These are phyloP conservation scores for Didymella segeticola DNA, from an alignment of 2,329 filamentous ascomycete species.

Conservation along the genomic window DNA sequence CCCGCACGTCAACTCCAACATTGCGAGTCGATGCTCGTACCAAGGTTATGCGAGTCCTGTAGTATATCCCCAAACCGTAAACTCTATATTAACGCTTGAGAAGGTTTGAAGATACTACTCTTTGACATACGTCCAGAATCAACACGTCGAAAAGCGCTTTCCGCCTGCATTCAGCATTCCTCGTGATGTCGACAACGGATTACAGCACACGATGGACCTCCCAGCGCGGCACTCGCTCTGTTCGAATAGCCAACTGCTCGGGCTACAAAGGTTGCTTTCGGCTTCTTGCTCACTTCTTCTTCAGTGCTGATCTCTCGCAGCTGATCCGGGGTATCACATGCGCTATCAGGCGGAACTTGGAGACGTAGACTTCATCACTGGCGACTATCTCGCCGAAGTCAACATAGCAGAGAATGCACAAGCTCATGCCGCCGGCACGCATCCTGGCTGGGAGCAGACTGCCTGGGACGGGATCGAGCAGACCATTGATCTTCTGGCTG, in stretches of 20 bases:
- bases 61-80: too few species aligned
- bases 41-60: background rate
- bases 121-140: background rate
- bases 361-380: constrained; percentile 51
- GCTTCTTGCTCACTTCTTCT: background rate
- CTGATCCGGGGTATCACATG: constrained; percentile 50
- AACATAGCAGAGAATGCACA: constrained; percentile 57
- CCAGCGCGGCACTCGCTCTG: constrained; percentile 39
- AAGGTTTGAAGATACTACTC: too few species aligned
- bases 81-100: too few species aligned
- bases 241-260: constrained; percentile 50
- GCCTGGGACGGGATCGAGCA: constrained; percentile 58
- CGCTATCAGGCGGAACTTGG: constrained; percentile 44
- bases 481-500: constrained; percentile 54
- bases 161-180: too few species aligned
- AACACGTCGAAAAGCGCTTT: background rate
- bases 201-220: constrained; percentile 37
- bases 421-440: constrained; percentile 49
- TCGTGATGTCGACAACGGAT: constrained; percentile 21
- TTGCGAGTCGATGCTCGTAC: background rate
- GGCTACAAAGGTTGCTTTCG: constrained; percentile 38
- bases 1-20: constrained; percentile 9
- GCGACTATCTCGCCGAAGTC: constrained; percentile 54
- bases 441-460: constrained; percentile 55
- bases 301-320: constrained; percentile 20